These are phyloP conservation scores for Westerdykella sp. DNA, from an alignment of 2,329 filamentous ascomycete species.

Conservation along the genomic window DNA sequence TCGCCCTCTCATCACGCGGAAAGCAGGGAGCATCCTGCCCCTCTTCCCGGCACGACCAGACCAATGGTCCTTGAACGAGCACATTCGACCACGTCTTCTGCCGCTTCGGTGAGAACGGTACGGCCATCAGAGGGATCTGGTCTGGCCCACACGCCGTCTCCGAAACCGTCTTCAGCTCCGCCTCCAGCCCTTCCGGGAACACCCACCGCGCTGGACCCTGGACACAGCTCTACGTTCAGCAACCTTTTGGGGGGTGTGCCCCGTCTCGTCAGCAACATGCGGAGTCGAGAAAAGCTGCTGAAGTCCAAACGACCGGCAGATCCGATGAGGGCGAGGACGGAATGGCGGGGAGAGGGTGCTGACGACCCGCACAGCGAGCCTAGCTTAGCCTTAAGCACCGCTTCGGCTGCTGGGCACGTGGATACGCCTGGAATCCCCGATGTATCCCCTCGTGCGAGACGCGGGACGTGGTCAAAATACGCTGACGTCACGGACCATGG, in stretches of 20 bases:
- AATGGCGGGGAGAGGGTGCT: constrained; percentile 25
- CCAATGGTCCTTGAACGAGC: constrained; percentile 35
- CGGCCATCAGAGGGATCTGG: constrained; percentile 36
- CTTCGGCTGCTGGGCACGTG: constrained; percentile 56
- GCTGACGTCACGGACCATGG: constrained; percentile 29
- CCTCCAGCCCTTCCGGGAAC: constrained; percentile 40
- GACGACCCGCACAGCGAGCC: constrained; percentile 60
- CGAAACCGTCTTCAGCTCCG: constrained; percentile 25
- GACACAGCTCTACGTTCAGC: constrained; percentile 38
- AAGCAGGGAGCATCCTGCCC: constrained; percentile 14
- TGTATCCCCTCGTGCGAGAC: constrained; percentile 27
- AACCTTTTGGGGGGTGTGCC: constrained; percentile 44
- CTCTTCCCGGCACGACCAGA: constrained; percentile 9
- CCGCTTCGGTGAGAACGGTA: constrained; percentile 42
- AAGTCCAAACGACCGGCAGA: constrained; percentile 40
- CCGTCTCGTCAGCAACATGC: constrained; percentile 42
- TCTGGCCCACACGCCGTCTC: constrained; percentile 27
- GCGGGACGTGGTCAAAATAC: constrained; percentile 40
- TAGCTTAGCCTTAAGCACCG: constrained; percentile 57
- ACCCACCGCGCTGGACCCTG: constrained; percentile 39
- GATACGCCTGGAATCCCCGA: constrained; percentile 46
- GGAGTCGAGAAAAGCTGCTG: constrained; percentile 33
- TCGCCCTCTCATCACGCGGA: constrained; percentile 33
- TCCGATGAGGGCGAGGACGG: constrained; percentile 46
- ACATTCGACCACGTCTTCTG: constrained; percentile 37